Evolutionary conservation across 306 rosid genomes (phyloP).

Genomic region (Prinsepia uniflora): DNA sequence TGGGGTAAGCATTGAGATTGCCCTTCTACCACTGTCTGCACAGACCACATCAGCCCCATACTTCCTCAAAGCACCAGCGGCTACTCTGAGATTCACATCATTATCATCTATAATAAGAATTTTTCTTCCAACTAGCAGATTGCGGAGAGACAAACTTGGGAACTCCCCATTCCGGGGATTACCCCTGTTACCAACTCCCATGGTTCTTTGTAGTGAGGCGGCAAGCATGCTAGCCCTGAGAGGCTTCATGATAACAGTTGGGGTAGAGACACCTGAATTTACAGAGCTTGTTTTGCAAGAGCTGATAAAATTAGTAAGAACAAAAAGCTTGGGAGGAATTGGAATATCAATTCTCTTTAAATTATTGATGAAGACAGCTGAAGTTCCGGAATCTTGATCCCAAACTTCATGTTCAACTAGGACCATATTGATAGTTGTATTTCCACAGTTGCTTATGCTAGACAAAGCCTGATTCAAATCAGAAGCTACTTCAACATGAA

Average conservation of each 20-base stretch:
- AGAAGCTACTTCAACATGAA: constrained; percentile 59
- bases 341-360: constrained; percentile 30
- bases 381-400: constrained; percentile 53
- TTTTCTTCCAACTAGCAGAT: constrained; percentile 70
- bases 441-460: constrained; percentile 40
- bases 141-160: constrained; percentile 60
- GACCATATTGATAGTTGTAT: constrained; percentile 43
- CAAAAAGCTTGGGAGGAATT: constrained; percentile 63
- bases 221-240: constrained; percentile 91
- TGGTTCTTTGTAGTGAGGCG: constrained; percentile 71
- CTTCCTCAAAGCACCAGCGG: constrained; percentile 82
- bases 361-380: constrained; percentile 43
- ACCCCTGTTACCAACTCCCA: constrained; percentile 67
- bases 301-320: constrained; percentile 60
- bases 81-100: constrained; percentile 80
- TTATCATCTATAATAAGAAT: constrained; percentile 91
- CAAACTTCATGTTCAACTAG: constrained; percentile 81
- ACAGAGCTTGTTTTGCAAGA: constrained; percentile 36
- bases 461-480: constrained; percentile 63
- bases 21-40: constrained; percentile 69
- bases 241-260: constrained; percentile 66
- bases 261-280: constrained; percentile 35
- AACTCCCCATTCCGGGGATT: constrained; percentile 66
- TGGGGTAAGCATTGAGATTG: constrained; percentile 63
- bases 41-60: constrained; percentile 92